These are phyloP conservation scores for Lentinula edodes DNA, from an alignment of 768 basidiomycete genomes.

Conservation along the genomic window DNA sequence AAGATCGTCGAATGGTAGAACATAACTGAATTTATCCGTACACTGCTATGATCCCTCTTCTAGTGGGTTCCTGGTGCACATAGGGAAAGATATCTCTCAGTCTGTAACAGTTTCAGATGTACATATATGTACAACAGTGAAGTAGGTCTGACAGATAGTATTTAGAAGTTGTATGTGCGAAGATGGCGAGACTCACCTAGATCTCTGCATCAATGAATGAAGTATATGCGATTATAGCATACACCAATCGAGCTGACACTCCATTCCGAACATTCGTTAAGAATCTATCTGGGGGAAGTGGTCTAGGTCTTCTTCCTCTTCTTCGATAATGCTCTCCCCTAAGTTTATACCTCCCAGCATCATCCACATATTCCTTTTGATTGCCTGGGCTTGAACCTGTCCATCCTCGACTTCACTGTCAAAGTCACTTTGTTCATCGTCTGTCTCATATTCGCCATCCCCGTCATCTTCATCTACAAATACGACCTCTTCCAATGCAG, in stretches of 20 bases:
- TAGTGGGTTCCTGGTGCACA: no score
- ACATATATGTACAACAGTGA: no score
- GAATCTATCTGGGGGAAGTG: neutral
- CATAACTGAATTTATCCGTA: no score
- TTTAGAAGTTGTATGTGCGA: no score
- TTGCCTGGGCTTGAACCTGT: neutral
- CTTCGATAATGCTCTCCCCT: neutral
- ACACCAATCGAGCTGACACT: neutral
- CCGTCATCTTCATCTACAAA: neutral
- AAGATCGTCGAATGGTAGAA: no score
- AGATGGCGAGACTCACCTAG: no score
- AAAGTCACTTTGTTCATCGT: neutral
- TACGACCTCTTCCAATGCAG: neutral
- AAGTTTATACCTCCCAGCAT: neutral
- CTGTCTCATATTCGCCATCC: neutral
- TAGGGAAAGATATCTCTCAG: no score
- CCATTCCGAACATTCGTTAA: neutral
- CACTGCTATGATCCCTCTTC: no score
- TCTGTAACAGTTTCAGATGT: no score
- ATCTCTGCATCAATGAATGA: no score
- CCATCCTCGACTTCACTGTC: neutral
- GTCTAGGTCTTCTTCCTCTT: neutral
- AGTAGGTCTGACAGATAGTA: no score
- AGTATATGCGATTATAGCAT: no score
- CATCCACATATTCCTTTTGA: neutral